phyloP scores from a whole-genome alignment of 345 rosid species.

The Salix suchowensis region DNA sequence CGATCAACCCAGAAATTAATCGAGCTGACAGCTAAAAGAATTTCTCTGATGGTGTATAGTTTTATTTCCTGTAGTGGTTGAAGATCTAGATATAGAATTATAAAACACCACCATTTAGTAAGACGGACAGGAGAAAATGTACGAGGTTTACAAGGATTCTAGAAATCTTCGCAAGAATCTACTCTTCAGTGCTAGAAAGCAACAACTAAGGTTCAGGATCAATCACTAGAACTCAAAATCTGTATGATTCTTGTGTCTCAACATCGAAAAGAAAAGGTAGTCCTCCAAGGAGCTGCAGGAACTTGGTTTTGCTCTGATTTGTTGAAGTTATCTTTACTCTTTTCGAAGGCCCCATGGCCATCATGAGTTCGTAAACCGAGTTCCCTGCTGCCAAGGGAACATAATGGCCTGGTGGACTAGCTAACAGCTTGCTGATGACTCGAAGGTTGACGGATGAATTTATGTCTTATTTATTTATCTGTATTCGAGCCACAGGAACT shows the following conservation, averaged over 20 bases:
- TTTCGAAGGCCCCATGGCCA: conserved; percentile 6
- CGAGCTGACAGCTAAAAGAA: background rate
- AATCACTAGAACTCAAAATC: background rate
- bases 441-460: background rate
- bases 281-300: background rate
- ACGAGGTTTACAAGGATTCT: background rate
- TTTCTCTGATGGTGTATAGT: conserved; percentile 8
- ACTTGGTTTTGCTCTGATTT: background rate
- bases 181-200: background rate
- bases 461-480: background rate
- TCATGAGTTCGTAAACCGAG: conserved; percentile 7
- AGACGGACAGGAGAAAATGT: background rate
- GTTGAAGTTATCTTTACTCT: conserved; percentile 14
- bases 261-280: background rate
- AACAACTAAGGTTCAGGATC: background rate
- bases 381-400: conserved; percentile 17
- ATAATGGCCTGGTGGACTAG: background rate
- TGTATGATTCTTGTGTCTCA: background rate
- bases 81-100: conserved; percentile 5
- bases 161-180: background rate
- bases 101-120: conserved; percentile 6
- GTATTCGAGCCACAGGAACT: background rate
- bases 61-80: conserved; percentile 27
- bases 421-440: background rate
- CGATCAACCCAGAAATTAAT: background rate